Evolutionary conservation across 2,329 filamentous ascomycete genomes (phyloP).

Genomic region (Phaeosphaeriaceae sp.): DNA sequence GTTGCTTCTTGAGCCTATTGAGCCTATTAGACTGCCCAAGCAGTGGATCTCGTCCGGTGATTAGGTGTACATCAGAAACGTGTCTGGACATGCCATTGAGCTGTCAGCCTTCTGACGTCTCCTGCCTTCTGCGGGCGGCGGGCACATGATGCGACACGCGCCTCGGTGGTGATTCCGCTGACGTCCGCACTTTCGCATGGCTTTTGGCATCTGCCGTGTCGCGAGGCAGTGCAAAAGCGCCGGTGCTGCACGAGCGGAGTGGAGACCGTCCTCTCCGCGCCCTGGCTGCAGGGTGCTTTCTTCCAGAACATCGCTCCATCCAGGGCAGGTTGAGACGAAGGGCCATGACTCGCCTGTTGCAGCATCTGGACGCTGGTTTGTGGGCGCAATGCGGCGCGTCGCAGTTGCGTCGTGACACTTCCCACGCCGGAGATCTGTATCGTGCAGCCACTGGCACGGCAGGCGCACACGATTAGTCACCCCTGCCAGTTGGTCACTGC

Average conservation of each 20-base stretch:
- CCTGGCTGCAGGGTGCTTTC: conserved; percentile 8
- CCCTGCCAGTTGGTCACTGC: conserved; percentile 19
- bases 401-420: conserved; percentile 37
- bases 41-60: neutral
- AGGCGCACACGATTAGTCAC: conserved; percentile 39
- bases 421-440: conserved; percentile 37
- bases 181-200: conserved; percentile 12
- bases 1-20: neutral
- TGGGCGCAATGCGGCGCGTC: conserved; percentile 26
- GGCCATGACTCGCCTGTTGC: conserved; percentile 22
- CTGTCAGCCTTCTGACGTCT: conserved; percentile 1
- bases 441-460: conserved; percentile 24
- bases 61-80: neutral
- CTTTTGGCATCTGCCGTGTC: conserved; percentile 10
- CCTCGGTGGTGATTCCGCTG: conserved; percentile 1
- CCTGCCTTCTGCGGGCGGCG: neutral
- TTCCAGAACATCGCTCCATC: conserved; percentile 16
- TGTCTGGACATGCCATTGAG: neutral
- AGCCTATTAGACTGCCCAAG: neutral
- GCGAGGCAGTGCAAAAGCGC: conserved; percentile 16
- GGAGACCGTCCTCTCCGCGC: conserved; percentile 16
- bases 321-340: conserved; percentile 30
- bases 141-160: conserved; percentile 1
- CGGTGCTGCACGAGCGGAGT: conserved; percentile 30
- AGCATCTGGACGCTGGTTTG: conserved; percentile 24